Evolutionary conservation across 169 alveolate species (phyloP).

Genomic region (Cryptosporidium ubiquitum): DNA sequence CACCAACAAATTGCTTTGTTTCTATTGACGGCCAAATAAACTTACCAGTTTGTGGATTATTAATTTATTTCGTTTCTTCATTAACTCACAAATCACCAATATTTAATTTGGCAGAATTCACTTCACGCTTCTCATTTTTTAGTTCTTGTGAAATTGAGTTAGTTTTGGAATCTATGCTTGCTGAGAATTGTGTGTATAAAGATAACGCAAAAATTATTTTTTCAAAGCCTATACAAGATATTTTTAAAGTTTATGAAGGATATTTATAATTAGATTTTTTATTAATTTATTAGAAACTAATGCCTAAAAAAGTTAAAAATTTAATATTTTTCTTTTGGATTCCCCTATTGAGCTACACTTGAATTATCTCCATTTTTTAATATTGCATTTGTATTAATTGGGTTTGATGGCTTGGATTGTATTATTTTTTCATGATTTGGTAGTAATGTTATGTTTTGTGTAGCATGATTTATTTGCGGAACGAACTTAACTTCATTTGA

Average conservation of each 20-base stretch:
- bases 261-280: not conserved
- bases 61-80: constrained; percentile 26
- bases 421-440: not conserved
- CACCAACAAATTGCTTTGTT: constrained; percentile 16
- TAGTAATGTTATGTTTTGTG: not conserved
- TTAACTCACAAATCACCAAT: constrained; percentile 36
- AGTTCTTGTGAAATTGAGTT: constrained; percentile 41
- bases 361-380: not conserved
- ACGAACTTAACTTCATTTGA: constrained; percentile 18
- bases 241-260: constrained; percentile 41
- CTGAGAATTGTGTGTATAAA: constrained; percentile 32
- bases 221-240: constrained; percentile 36
- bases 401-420: not conserved
- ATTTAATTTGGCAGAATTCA: constrained; percentile 17
- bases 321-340: constrained; percentile 1
- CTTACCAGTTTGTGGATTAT: constrained; percentile 17
- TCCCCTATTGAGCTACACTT: constrained; percentile 8
- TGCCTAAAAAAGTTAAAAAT: not conserved
- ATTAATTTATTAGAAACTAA: not conserved
- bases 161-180: constrained; percentile 56
- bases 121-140: constrained; percentile 34
- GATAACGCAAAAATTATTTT: constrained; percentile 23
- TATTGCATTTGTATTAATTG: not conserved
- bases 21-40: constrained; percentile 36
- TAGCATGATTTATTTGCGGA: not conserved